Base-by-base conservation (phyloP, 768 basidiomycete genomes). In the Candolleomyces efflorescens region DNA sequence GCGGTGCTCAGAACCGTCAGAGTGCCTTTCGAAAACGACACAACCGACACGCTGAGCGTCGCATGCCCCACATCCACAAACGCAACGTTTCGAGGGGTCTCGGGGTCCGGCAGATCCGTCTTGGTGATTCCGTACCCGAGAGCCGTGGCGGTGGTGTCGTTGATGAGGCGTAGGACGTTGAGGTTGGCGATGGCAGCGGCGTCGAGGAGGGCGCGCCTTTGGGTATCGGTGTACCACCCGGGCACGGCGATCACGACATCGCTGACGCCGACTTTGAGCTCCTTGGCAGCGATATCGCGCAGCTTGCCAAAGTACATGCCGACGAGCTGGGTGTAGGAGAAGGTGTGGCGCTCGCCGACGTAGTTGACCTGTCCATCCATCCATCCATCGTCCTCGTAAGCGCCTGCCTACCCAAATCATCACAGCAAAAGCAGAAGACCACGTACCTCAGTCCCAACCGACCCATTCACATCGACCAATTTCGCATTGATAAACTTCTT, bases 101-200 rank as follows among this genome's bases (percentile, higher is more conserved):
- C 94, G 36, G 85, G 70, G 13, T 89, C 86, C 20, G 97, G 97
- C 45, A 99, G 86, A 71, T 99, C 97, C 24, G 90, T 85, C 75
- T 99, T 99, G 63, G 96, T 99, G 81, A 98, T 98, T 64, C 97
- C 97, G 76, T 96, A 99, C 53, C 92, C 94, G 70, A 99, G 89
- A 41, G 97, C 97, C 57, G 89, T 83, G 54, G 96, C 97, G 61
- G 96, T 98, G 56, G 89, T 87, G 71, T 98, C 97, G 78, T 98
- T 98, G 79, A 98, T 93, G 72, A 99, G 82, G 53, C 96, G 92
- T 60, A 98, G 90, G 62, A 85, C 76, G 73, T 94, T 97, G 60
- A 98, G 83, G 58, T 89, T 87, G 55, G 92, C 93, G 66, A 99
- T 92, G 59, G 83, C 67, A 44, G 94, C 94, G 27, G 97, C 94